These are phyloP conservation scores for Kitagawia praeruptora DNA, from an alignment of 129 eudicot genomes.

Conservation along the genomic window DNA sequence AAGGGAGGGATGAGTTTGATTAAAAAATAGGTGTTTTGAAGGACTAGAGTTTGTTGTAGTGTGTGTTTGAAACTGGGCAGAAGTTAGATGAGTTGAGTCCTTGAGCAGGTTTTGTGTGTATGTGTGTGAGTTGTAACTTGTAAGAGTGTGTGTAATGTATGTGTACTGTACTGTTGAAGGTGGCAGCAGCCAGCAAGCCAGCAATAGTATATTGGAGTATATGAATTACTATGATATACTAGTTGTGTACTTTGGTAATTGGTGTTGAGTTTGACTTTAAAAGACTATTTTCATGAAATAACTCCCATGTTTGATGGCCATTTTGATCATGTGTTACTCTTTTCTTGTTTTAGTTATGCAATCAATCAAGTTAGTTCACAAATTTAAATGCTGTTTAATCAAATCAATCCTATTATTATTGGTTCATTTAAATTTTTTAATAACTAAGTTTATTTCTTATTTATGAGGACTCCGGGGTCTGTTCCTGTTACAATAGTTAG, in stretches of 20 bases:
- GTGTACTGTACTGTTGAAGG: conserved; percentile 2
- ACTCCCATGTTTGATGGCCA: too few species aligned
- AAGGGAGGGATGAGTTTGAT: neutral
- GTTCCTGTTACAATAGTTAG: neutral
- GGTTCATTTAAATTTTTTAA: too few species aligned
- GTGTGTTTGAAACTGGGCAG: neutral
- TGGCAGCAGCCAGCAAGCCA: conserved; percentile 10
- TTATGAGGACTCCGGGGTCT: too few species aligned
- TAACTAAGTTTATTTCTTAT: too few species aligned
- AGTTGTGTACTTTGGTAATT: neutral
- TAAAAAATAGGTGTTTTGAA: neutral
- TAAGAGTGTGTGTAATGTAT: neutral
- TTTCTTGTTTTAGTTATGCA: too few species aligned
- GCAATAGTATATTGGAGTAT: neutral
- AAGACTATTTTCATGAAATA: too few species aligned
- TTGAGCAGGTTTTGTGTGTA: neutral
- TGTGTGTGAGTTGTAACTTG: neutral
- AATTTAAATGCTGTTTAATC: too few species aligned
- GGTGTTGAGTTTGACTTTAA: too few species aligned
- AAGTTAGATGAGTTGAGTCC: neutral
- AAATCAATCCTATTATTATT: neutral
- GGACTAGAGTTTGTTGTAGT: neutral
- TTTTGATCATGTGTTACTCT: too few species aligned
- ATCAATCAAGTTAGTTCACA: too few species aligned
- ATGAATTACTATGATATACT: neutral